A percentile compares a stretch with the other conserved stretches of the same genome.
Evolutionary conservation across 2,329 filamentous ascomycete species (phyloP).

Genomic region (Sporothrix schenckii): DNA sequence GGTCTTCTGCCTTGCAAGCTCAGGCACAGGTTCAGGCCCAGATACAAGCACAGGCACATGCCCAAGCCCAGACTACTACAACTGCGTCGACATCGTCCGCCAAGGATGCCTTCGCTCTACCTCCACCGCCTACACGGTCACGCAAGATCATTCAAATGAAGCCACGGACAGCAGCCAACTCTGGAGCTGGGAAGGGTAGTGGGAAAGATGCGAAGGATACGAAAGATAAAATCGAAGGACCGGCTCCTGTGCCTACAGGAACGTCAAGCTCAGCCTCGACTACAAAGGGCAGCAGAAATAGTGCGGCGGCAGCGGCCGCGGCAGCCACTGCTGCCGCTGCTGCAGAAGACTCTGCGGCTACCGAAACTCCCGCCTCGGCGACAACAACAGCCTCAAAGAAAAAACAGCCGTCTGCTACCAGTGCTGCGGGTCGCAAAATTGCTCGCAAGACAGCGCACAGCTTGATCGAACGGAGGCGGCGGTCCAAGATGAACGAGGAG

Average conservation of each 20-base stretch:
- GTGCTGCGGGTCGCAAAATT: conserved; percentile 88
- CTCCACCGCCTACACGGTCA: conserved; percentile 86
- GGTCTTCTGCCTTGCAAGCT: conserved; percentile 47
- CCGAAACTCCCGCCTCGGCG: conserved; percentile 27
- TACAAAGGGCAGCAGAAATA: neutral
- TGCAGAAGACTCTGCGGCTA: conserved; percentile 1
- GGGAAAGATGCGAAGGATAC: conserved; percentile 6
- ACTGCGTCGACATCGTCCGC: conserved; percentile 55
- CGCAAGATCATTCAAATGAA: conserved; percentile 99
- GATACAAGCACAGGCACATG: conserved; percentile 4
- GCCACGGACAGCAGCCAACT: conserved; percentile 51
- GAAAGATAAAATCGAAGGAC: conserved; percentile 33
- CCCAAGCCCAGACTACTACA: neutral
- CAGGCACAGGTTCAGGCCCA: conserved; percentile 23
- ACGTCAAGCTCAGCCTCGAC: conserved; percentile 7
- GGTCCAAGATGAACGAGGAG: conserved; percentile 99
- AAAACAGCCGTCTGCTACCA: conserved; percentile 75
- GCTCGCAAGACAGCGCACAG: conserved; percentile 96
- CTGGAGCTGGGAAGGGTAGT: conserved; percentile 23
- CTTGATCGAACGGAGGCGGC: conserved; percentile 82
- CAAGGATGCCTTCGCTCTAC: conserved; percentile 74
- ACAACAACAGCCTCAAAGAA: conserved; percentile 66
- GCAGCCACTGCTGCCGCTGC: neutral
- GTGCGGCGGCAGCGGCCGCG: conserved; percentile 13
- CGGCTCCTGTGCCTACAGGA: conserved; percentile 35